Conservation (phyloP, 2,329 filamentous ascomycete genomes). For the Aspergillus jensenii region DNA sequence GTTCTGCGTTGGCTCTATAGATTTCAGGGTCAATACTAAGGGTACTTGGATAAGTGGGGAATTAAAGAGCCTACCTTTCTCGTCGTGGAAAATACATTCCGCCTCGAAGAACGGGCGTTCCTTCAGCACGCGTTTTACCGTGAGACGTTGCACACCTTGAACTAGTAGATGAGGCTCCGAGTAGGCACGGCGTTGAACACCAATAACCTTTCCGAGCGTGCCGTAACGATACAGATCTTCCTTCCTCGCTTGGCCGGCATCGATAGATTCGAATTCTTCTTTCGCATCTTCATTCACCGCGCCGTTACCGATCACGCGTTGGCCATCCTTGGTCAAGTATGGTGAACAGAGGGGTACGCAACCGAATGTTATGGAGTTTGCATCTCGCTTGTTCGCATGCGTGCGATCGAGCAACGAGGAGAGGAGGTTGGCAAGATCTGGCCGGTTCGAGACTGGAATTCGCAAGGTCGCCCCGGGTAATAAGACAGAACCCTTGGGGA, state of each 20-base stretch:
- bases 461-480: conserved; percentile 83
- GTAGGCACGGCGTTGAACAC: conserved; percentile 71
- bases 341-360: conserved; percentile 84
- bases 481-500: conserved; percentile 77
- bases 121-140: conserved; percentile 70
- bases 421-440: conserved; percentile 85
- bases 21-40: not conserved
- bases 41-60: too few species aligned
- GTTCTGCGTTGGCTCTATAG: conserved; percentile 42
- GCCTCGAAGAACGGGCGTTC: conserved; percentile 86
- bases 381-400: conserved; percentile 62
- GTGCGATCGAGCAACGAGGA: conserved; percentile 79
- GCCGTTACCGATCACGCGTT: conserved; percentile 69
- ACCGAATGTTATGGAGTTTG: conserved; percentile 72
- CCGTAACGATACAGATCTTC: conserved; percentile 80
- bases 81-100: conserved; percentile 69
- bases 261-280: conserved; percentile 49
- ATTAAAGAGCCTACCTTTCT: conserved; percentile 56
- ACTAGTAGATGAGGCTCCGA: conserved; percentile 81
- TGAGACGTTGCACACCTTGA: conserved; percentile 77
- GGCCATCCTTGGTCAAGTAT: conserved; percentile 70
- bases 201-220: conserved; percentile 75
- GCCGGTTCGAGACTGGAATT: conserved; percentile 77
- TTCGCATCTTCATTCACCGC: conserved; percentile 51
- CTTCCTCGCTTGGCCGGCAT: conserved; percentile 61